Evolutionary conservation across 2,329 filamentous ascomycete species (phyloP).

Genomic region (Alternaria burnsii): DNA sequence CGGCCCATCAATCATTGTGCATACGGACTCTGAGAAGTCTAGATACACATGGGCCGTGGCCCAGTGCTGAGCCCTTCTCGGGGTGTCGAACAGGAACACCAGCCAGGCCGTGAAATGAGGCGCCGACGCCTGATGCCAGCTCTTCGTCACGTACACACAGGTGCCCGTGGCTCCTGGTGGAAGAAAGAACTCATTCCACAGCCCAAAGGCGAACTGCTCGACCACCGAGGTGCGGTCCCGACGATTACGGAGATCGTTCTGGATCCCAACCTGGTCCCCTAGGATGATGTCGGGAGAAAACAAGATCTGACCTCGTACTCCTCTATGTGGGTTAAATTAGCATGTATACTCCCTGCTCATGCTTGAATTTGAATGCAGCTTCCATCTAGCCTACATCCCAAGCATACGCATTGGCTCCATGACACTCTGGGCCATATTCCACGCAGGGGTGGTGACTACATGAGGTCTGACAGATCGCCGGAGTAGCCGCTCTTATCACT

Average conservation of each 20-base stretch:
- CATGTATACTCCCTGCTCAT: not conserved
- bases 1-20: not conserved
- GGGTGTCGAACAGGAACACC: not conserved
- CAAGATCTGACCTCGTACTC: not conserved
- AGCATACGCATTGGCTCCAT: too few species aligned
- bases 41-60: conserved; percentile 17
- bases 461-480: not conserved
- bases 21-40: conserved; percentile 16
- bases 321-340: not conserved
- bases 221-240: not conserved
- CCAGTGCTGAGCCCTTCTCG: not conserved
- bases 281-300: not conserved
- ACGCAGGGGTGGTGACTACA: not conserved
- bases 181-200: not conserved
- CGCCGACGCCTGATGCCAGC: conserved; percentile 12
- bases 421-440: not conserved
- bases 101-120: conserved; percentile 19
- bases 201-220: conserved; percentile 6
- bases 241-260: not conserved
- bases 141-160: conserved; percentile 5
- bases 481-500: not conserved
- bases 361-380: not conserved
- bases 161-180: not conserved
- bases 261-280: conserved; percentile 1
- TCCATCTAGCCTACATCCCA: too few species aligned